Base-by-base conservation (phyloP, 257 asterid genomes). In the Haberlea rhodopensis region DNA sequence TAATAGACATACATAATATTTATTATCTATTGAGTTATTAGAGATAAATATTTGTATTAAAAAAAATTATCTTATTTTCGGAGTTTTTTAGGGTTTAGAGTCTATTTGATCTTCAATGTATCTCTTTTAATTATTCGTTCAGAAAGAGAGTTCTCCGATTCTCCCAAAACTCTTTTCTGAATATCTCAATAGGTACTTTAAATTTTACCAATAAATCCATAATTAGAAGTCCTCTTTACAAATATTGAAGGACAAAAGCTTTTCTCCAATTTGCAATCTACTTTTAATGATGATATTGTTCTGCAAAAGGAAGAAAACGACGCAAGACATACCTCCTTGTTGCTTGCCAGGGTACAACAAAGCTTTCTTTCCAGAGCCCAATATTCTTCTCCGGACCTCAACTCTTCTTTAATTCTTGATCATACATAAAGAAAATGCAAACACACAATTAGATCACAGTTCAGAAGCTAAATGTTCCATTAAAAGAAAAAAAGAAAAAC, bases 361-460 rank as follows among this genome's bases (percentile, higher is more conserved):
- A 94, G 81, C 78, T 84, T 90, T 78, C 97, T 90, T 78, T 94
- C 99, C 56, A 94, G 81, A 64, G 81, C 78, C 97, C 97, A 94
- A 74, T 94, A 94, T 68, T 92, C 91, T 72, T 68, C 84, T 68
- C 99, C 99, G 29, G 67, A 56, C 28, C 71, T 80, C 56, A 89
- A 79, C 81, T 94, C 99, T 73, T 80, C 86, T 43, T n/a, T 63
- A 63, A 90, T 82, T 85, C 99, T 37, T 94, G 74, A 53, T 31
- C 23, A 72, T 9, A 31, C 31, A 66, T 11, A 32, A 25, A 66
- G 46, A 26, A 72, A 28, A 51, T 15, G 28, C 25, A 70, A 57
- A 43, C 29, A 61, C 57, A 8, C 27, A 53, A 60, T 64, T 55
- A 62, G 43, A 48, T 28, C 27, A 54, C 34, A 2, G 45, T 49